A percentile compares a stretch with the other conserved stretches of the same genome.
These are phyloP conservation scores for Diaporthe capsici DNA, from an alignment of 2,329 filamentous ascomycete species.

Conservation along the genomic window DNA sequence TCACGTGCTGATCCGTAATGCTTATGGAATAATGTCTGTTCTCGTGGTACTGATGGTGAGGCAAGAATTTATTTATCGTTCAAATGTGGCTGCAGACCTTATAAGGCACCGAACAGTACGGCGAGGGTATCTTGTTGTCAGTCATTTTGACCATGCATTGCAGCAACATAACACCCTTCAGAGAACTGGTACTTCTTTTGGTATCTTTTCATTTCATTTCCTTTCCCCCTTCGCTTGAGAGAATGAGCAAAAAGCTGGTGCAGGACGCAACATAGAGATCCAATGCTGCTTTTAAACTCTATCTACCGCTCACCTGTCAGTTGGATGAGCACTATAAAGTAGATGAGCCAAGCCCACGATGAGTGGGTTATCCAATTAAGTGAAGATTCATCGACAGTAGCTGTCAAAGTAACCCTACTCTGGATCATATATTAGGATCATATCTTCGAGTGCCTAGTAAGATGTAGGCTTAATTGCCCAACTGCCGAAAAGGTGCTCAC, in stretches of 20 bases:
- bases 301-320: background rate
- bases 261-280: background rate
- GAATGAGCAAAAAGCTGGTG: background rate
- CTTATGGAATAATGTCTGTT: constrained; percentile 7
- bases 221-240: background rate
- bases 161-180: background rate
- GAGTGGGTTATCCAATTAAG: background rate
- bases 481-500: constrained; percentile 2
- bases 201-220: background rate
- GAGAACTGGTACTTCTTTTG: background rate
- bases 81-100: background rate
- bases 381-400: background rate
- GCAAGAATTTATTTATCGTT: background rate
- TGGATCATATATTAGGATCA: background rate
- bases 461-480: constrained; percentile 1
- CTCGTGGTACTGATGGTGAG: background rate
- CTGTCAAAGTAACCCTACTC: constrained; percentile 4
- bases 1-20: constrained; percentile 13
- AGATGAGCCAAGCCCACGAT: constrained; percentile 2
- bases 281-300: background rate
- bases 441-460: background rate
- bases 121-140: background rate
- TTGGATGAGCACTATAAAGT: background rate
- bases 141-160: background rate
- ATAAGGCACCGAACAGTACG: background rate